phyloP scores from a whole-genome alignment of 208 protist genomes.

The Leishmania mexicana region DNA sequence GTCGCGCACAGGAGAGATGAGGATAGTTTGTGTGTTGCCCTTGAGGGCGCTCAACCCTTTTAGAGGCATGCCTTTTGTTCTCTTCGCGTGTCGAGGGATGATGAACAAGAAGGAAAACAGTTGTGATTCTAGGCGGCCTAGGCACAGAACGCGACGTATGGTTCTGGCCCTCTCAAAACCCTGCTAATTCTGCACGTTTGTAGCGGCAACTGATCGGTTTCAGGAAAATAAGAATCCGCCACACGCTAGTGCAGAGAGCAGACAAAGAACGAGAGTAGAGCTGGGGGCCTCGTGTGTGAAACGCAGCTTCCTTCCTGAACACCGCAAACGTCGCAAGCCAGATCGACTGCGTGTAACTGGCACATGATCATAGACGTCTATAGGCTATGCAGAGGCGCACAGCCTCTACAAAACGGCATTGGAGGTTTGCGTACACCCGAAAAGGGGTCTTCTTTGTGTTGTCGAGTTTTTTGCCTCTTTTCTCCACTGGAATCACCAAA shows the following conservation, averaged over 20 bases:
- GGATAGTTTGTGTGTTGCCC: slow-evolving; percentile 77
- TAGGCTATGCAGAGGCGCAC: neutral
- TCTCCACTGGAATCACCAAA: neutral
- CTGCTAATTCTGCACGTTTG: neutral
- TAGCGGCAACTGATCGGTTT: neutral
- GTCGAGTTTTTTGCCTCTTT: neutral
- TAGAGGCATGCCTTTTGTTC: slow-evolving; percentile 44
- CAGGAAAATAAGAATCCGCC: neutral
- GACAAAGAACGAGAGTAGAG: neutral
- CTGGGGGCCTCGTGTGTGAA: neutral
- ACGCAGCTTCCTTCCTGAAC: neutral
- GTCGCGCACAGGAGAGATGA: slow-evolving; percentile 79
- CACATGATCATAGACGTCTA: neutral
- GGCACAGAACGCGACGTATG: neutral
- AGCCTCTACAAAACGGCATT: neutral
- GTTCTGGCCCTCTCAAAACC: neutral
- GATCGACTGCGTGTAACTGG: neutral
- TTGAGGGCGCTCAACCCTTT: slow-evolving; percentile 49
- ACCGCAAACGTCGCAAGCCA: neutral
- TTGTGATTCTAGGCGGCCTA: neutral
- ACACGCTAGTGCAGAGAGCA: neutral
- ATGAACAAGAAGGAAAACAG: slow-evolving; percentile 4
- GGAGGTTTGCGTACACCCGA: neutral
- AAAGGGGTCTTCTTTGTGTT: neutral
- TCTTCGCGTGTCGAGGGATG: neutral